Evolutionary conservation across 169 alveolate genomes (phyloP).

Genomic region (Neospora caninum): DNA sequence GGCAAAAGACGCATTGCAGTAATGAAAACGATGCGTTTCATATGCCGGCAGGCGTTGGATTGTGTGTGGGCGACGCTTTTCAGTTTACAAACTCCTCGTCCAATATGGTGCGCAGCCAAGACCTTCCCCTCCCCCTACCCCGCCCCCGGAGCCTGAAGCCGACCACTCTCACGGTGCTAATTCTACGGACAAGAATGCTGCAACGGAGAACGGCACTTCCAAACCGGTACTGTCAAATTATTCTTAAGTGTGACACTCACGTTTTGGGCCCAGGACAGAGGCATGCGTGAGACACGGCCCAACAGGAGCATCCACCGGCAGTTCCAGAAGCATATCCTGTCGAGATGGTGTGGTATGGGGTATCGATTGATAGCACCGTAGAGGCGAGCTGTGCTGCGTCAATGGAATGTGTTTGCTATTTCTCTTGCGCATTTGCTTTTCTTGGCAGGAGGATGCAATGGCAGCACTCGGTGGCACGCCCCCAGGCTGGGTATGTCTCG

Average conservation of each 20-base stretch:
- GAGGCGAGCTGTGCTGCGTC: too few species aligned
- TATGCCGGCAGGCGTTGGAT: not conserved
- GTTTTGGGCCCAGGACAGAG: too few species aligned
- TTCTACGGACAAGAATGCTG: not conserved
- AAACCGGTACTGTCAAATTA: not conserved
- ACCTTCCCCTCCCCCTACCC: slow-evolving; percentile 59
- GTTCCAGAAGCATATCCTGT: too few species aligned
- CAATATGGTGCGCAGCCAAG: slow-evolving; percentile 57
- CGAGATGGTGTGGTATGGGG: too few species aligned
- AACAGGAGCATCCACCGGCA: too few species aligned
- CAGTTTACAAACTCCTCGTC: slow-evolving; percentile 50
- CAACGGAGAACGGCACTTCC: not conserved
- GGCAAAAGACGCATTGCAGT: not conserved
- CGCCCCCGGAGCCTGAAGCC: slow-evolving; percentile 62
- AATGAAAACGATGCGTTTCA: not conserved
- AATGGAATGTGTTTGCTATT: too few species aligned
- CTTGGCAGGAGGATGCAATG: not conserved
- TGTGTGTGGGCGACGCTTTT: not conserved
- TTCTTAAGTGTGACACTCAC: too few species aligned
- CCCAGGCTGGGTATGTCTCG: not conserved
- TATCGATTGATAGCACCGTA: too few species aligned
- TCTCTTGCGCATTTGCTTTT: not conserved
- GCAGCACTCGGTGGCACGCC: not conserved
- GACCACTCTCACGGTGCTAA: not conserved
- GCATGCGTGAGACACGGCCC: too few species aligned